These are phyloP conservation scores for Globisporangium nunn DNA, from an alignment of 352 stramenopile genomes.

Conservation along the genomic window DNA sequence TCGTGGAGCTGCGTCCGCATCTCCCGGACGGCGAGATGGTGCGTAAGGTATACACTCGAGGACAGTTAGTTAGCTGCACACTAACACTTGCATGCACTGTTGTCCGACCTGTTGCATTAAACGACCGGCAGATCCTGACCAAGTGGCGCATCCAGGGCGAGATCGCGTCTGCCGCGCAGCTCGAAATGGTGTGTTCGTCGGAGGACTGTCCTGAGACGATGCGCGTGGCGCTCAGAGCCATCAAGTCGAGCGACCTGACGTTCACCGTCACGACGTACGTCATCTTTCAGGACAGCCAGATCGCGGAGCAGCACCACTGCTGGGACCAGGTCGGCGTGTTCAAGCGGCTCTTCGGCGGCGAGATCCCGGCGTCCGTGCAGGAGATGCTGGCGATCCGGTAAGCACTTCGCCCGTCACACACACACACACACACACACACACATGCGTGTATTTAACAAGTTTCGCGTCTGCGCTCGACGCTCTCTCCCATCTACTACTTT, in stretches of 20 bases:
- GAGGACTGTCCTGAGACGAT: constrained; percentile 68
- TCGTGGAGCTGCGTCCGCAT: constrained; percentile 71
- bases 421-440: too few species aligned
- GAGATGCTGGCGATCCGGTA: constrained; percentile 41
- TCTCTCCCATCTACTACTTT: background rate
- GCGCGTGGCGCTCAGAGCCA: constrained; percentile 55
- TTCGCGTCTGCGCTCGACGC: background rate
- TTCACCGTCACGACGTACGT: constrained; percentile 83
- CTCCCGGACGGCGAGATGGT: constrained; percentile 72
- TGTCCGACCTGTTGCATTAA: too few species aligned
- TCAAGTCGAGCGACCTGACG: constrained; percentile 76
- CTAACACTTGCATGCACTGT: too few species aligned
- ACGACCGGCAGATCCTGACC: constrained; percentile 44
- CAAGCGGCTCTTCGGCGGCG: constrained; percentile 70
- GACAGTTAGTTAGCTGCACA: too few species aligned
- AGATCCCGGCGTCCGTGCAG: constrained; percentile 53
- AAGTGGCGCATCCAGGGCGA: constrained; percentile 81
- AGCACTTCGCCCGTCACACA: background rate
- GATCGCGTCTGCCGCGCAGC: constrained; percentile 52
- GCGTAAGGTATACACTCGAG: background rate
- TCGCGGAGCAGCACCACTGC: constrained; percentile 73
- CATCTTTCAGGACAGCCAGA: constrained; percentile 65
- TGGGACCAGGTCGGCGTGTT: constrained; percentile 82
- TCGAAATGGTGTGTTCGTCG: constrained; percentile 54
- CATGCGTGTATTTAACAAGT: constrained; percentile 11